Evolutionary conservation across 2,329 filamentous ascomycete genomes (phyloP), one percentile per base, ranked within the genome.

Genomic region (Plectosphaerella cucumerina): DNA sequence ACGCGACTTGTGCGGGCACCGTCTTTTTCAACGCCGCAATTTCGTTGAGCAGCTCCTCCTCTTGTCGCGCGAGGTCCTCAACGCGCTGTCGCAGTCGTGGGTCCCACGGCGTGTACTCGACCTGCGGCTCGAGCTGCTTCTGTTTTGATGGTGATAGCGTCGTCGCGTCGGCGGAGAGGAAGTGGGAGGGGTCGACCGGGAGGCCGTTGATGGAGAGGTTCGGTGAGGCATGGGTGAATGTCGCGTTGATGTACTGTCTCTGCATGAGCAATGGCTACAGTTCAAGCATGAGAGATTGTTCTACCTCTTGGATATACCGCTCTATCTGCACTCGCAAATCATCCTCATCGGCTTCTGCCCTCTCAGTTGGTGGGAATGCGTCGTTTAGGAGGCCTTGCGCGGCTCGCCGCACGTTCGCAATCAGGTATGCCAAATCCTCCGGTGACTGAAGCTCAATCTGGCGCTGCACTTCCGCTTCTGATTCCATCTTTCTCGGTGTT

Each of bases 361-460:
- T 70, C 41, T 82, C 81, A 31, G 84, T 78, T 0, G 82, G 81
- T 21, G 88, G 88, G 50, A 92, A 83, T 47, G 82, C 82, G 59
- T 80, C 77, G 65, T 84, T 76, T 53, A 93, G 78, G 64, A 84
- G 86, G 60, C 81, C 78, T 43, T 79, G 76, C 11, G 88, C 87
- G 51, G 85, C 84, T 66, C 77, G 77, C 62, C 84, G 83, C 56
- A 89, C 81, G 62, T 89, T 89, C 57, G 77, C 71, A 59, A 88
- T 77, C 23, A 93, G 79, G 68, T 85, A 89, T 50, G 78, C 71
- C 33, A 92, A 77, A 69, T 93, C 89, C 46, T 86, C 82, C 41
- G 84, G 81, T n/a, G 81, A 79, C 71, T 92, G 88, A 48, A 93
- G 82, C 71, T 92, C 89, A 66, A 93, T 87, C 70, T 85, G 87